Evolutionary conservation across 495 filamentous ascomycete species (phyloP).

Genomic region (Hamigera avellanea): DNA sequence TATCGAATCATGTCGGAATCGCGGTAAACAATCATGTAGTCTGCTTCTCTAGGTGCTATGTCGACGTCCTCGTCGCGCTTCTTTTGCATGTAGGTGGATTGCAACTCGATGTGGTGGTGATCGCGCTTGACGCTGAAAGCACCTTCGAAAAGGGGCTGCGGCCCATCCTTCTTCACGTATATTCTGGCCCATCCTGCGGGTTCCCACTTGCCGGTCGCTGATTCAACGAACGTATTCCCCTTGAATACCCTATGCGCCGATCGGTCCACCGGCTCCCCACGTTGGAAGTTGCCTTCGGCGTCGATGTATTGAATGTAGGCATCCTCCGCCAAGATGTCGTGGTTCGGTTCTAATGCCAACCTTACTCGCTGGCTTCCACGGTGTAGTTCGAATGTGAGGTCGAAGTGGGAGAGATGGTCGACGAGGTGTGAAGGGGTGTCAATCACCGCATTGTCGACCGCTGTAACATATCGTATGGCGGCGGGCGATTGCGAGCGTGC

Average conservation of each 20-base stretch:
- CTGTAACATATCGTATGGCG: slow-evolving; percentile 61
- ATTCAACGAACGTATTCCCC: slow-evolving; percentile 62
- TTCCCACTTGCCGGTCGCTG: slow-evolving; percentile 55
- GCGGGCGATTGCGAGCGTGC: slow-evolving; percentile 67
- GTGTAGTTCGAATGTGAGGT: slow-evolving; percentile 68
- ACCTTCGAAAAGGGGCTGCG: slow-evolving; percentile 76
- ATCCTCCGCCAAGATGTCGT: slow-evolving; percentile 73
- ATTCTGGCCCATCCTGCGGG: slow-evolving; percentile 81
- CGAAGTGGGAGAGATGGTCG: slow-evolving; percentile 68
- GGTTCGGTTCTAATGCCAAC: slow-evolving; percentile 78
- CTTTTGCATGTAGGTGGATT: slow-evolving; percentile 62
- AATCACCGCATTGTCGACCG: slow-evolving; percentile 64
- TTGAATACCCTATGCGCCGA: slow-evolving; percentile 71
- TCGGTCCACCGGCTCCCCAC: slow-evolving; percentile 54
- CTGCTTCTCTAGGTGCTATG: slow-evolving; percentile 44
- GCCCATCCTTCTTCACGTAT: slow-evolving; percentile 62
- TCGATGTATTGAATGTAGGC: slow-evolving; percentile 62
- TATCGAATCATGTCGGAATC: slow-evolving; percentile 66
- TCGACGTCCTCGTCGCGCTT: slow-evolving; percentile 63
- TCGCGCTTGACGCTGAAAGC: slow-evolving; percentile 71
- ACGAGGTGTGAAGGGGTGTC: slow-evolving; percentile 69
- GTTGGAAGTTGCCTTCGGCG: slow-evolving; percentile 50
- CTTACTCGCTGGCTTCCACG: slow-evolving; percentile 57
- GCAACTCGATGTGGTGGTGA: slow-evolving; percentile 79
- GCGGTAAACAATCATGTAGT: slow-evolving; percentile 84